Evolutionary conservation across 768 basidiomycete species (phyloP), one percentile per base, ranked within the genome.

Genomic region (Suillus sp.): DNA sequence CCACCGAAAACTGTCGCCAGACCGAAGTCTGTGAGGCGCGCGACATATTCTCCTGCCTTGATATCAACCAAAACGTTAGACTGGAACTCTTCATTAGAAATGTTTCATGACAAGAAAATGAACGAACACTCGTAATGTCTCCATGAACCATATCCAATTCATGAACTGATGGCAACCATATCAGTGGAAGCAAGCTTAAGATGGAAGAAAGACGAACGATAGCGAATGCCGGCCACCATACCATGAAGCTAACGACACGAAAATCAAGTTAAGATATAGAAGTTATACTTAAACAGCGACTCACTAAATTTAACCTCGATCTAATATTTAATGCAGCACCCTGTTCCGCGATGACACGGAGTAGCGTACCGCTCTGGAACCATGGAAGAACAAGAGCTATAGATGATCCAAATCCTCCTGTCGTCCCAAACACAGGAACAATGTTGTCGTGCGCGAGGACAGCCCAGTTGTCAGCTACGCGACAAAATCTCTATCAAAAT

Each of bases 21-120:
- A 0, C 82, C 81, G 53, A 84, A 83, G 59, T 82, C 82, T 37
- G 77, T 74, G 7, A 83, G 64, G 7, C 75, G 72, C 0, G 77
- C 81, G n/a, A 71, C 74, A 16, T 75, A 64, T n/a, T 66, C 43
- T 16, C 30, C 53, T 1, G 18, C 27, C 3, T 30, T 8, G 8
- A 51, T 4, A 3, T 66, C 64, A 0, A 70, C 16, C 13, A 70
- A 59, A 1, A 70, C 55, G 1, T 72, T 67, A 1, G 63, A 68
- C 69, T 72, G 55, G 9, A 47, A 22, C 6, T 30, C 1, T 32
- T 11, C 8, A 9, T 6, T 1, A 45, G 34, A 4, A 6, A 22
- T 5, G 4, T 3, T 9, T 5, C 25, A 22, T 34, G 32, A 1
- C 1, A 6, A 72, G 59, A 27, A 22, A 14, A 18, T 35, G 14